A percentile compares a stretch with the other conserved stretches of the same genome.
phyloP scores from a whole-genome alignment of 1,284 basidiomycete species.

The Xerocomus amazonicus region DNA sequence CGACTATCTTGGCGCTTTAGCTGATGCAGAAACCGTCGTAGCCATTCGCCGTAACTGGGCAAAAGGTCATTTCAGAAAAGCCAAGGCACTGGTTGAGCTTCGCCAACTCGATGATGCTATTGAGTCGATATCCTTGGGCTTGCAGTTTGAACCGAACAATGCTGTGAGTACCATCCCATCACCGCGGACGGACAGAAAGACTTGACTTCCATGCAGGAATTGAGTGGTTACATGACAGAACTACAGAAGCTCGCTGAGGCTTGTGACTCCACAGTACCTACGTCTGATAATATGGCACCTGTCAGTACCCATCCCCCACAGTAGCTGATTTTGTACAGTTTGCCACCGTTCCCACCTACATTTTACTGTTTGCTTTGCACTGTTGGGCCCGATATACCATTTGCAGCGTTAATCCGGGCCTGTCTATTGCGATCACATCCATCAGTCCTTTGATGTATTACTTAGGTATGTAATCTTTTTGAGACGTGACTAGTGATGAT shows the following conservation, averaged over 20 bases:
- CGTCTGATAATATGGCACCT: neutral
- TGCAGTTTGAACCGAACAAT: slow-evolving; percentile 89
- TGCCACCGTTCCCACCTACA: neutral
- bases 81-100: slow-evolving; percentile 82
- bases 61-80: slow-evolving; percentile 94
- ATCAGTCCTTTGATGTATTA: neutral
- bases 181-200: neutral
- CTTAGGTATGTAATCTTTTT: neutral
- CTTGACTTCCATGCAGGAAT: slow-evolving; percentile 22
- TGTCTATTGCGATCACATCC: neutral
- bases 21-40: slow-evolving; percentile 91
- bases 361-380: slow-evolving; percentile 9
- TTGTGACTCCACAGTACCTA: slow-evolving; percentile 7
- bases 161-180: slow-evolving; percentile 39
- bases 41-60: slow-evolving; percentile 84
- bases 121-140: slow-evolving; percentile 78
- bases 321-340: slow-evolving; percentile 11
- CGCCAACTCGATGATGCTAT: slow-evolving; percentile 71
- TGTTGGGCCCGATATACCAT: neutral
- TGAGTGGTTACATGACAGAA: slow-evolving; percentile 33
- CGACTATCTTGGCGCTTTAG: slow-evolving; percentile 79
- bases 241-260: slow-evolving; percentile 25
- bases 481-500: neutral
- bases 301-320: slow-evolving; percentile 1
- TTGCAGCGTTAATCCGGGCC: neutral